These are phyloP conservation scores for Mortierella sp. DNA, from an alignment of 371 early-diverging fungal species.

Conservation along the genomic window DNA sequence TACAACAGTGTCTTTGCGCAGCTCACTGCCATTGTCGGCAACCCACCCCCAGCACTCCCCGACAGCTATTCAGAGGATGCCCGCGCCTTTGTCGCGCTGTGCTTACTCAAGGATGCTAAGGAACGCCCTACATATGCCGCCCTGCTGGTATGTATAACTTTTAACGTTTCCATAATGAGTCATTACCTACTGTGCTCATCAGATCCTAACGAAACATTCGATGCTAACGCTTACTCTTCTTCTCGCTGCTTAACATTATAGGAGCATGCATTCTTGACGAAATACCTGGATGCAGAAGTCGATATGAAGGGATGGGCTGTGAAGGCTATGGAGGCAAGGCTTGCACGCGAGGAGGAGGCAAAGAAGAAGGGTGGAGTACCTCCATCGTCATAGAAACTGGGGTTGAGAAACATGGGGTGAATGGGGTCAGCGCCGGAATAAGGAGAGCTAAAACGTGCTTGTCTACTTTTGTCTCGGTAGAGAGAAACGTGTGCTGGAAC, in stretches of 20 bases:
- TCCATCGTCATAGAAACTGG: conserved; percentile 24
- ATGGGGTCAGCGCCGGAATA: neutral
- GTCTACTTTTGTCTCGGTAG: neutral
- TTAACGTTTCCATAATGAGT: no score
- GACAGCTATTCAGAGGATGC: conserved; percentile 77
- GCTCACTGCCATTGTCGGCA: conserved; percentile 87
- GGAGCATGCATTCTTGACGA: conserved; percentile 82
- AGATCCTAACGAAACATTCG: neutral
- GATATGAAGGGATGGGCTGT: conserved; percentile 90
- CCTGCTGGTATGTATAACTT: conserved; percentile 61
- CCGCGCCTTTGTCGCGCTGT: conserved; percentile 81
- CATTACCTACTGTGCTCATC: neutral
- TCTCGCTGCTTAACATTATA: conserved; percentile 14
- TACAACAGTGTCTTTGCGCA: conserved; percentile 87
- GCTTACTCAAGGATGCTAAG: conserved; percentile 82
- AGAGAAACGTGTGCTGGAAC: neutral
- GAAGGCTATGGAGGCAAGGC: conserved; percentile 53
- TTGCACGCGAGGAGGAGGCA: conserved; percentile 46
- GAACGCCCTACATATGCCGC: conserved; percentile 81
- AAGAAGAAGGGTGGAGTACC: conserved; percentile 16
- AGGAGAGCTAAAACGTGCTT: neutral
- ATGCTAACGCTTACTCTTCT: neutral
- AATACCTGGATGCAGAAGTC: conserved; percentile 69
- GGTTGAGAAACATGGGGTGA: neutral
- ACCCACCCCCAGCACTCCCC: conserved; percentile 83